Evolutionary conservation across 208 protist genomes (phyloP).

Genomic region (Trypanosoma lewisi): DNA sequence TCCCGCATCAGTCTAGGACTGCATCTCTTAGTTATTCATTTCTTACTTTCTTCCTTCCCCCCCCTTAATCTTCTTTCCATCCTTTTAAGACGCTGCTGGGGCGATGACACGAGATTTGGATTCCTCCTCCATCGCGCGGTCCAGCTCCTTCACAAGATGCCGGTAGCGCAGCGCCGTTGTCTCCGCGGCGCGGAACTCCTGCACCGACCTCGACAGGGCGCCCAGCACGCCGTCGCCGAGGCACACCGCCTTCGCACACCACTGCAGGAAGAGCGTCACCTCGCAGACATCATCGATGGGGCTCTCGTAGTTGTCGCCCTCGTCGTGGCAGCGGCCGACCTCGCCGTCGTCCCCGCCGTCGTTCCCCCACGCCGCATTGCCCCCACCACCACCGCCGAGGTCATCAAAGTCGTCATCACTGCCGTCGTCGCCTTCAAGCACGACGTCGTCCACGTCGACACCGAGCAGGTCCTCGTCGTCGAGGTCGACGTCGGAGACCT

Average conservation of each 20-base stretch:
- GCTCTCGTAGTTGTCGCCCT: slow-evolving; percentile 85
- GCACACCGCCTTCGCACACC: slow-evolving; percentile 2
- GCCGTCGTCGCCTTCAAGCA: slow-evolving; percentile 38
- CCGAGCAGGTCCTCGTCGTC: slow-evolving; percentile 29
- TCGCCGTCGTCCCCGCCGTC: neutral
- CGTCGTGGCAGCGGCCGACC: slow-evolving; percentile 41
- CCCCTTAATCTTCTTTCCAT: neutral
- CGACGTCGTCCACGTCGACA: slow-evolving; percentile 29
- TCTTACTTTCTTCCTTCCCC: neutral
- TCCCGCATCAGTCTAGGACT: neutral
- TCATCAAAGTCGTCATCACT: slow-evolving; percentile 32
- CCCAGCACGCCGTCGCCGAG: slow-evolving; percentile 12
- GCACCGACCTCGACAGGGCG: slow-evolving; percentile 28
- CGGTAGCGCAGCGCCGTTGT: slow-evolving; percentile 51
- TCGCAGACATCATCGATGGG: slow-evolving; percentile 88
- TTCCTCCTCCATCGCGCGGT: slow-evolving; percentile 52
- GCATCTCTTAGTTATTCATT: neutral
- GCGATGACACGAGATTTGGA: slow-evolving; percentile 33
- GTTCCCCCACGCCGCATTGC: too few species aligned
- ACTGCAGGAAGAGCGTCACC: slow-evolving; percentile 52
- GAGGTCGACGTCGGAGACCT: slow-evolving; percentile 49
- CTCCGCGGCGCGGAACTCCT: slow-evolving; percentile 41
- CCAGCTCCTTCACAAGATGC: slow-evolving; percentile 46
- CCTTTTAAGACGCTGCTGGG: neutral
- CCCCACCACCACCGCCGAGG: neutral